Conservation (phyloP, 2,329 filamentous ascomycete genomes). For the Alternaria dauci region DNA sequence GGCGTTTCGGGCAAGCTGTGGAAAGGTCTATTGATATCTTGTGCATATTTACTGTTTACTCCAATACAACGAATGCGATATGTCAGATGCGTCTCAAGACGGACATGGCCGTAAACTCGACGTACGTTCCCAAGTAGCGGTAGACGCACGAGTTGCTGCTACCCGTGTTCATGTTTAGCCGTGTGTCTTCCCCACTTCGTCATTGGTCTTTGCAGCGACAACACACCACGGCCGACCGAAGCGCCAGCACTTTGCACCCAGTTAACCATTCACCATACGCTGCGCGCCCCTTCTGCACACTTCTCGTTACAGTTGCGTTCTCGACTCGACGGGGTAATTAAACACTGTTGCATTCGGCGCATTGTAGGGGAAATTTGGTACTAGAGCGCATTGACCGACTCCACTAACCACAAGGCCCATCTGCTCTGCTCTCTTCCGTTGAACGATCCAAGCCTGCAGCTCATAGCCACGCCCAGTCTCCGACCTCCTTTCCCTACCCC, state of each 20-base stretch:
- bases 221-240: constrained; percentile 33
- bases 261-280: constrained; percentile 32
- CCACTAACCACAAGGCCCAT: constrained; percentile 24
- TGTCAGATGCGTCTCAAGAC: background rate
- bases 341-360: constrained; percentile 27
- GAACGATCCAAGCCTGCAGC: constrained; percentile 8
- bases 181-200: constrained; percentile 36
- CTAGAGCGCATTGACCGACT: constrained; percentile 44
- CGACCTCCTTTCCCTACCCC: constrained; percentile 1
- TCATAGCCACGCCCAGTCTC: constrained; percentile 1
- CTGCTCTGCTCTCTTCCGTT: constrained; percentile 11
- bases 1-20: constrained; percentile 13
- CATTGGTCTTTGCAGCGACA: constrained; percentile 41
- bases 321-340: constrained; percentile 27
- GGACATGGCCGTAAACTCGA: background rate
- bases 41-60: background rate
- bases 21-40: background rate
- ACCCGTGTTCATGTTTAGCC: constrained; percentile 29
- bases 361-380: constrained; percentile 31
- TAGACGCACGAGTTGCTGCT: constrained; percentile 14
- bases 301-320: constrained; percentile 28
- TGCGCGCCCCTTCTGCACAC: constrained; percentile 26
- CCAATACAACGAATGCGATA: background rate
- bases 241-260: constrained; percentile 34
- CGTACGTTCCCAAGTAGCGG: constrained; percentile 16